These are phyloP conservation scores for Monosporascus sp. DNA, from an alignment of 2,329 filamentous ascomycete genomes.

Conservation along the genomic window DNA sequence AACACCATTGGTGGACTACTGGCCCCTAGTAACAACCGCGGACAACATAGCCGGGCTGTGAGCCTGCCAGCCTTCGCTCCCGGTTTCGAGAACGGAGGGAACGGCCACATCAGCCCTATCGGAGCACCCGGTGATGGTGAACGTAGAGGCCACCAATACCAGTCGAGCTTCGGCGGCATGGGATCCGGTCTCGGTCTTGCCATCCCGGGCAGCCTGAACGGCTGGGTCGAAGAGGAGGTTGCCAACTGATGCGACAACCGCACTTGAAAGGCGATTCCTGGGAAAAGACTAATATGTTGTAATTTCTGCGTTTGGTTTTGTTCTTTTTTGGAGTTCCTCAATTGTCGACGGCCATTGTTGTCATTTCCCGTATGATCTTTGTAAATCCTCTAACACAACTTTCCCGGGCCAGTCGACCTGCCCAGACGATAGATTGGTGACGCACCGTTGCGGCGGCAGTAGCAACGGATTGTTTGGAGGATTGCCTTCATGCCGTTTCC, in stretches of 20 bases:
- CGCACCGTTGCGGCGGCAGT: constrained; percentile 1
- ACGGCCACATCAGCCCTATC: constrained; percentile 43
- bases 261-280: constrained; percentile 6
- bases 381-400: constrained; percentile 28
- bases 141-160: constrained; percentile 61
- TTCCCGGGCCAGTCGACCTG: constrained; percentile 19
- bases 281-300: constrained; percentile 38
- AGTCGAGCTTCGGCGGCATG: constrained; percentile 57
- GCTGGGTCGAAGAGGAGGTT: constrained; percentile 64
- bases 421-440: constrained; percentile 5
- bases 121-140: constrained; percentile 46
- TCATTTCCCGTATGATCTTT: constrained; percentile 25
- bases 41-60: constrained; percentile 73
- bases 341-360: constrained; percentile 18
- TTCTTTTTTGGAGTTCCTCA: constrained; percentile 20
- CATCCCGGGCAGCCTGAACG: constrained; percentile 59
- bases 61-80: constrained; percentile 72
- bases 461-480: background rate
- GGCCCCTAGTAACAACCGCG: constrained; percentile 59
- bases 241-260: constrained; percentile 41
- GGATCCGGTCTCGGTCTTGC: constrained; percentile 55
- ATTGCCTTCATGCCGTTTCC: no score
- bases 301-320: constrained; percentile 31
- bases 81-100: constrained; percentile 56
- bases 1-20: constrained; percentile 73